phyloP scores from a whole-genome alignment of 1,284 basidiomycete genomes.

The Marasmius fiardii region DNA sequence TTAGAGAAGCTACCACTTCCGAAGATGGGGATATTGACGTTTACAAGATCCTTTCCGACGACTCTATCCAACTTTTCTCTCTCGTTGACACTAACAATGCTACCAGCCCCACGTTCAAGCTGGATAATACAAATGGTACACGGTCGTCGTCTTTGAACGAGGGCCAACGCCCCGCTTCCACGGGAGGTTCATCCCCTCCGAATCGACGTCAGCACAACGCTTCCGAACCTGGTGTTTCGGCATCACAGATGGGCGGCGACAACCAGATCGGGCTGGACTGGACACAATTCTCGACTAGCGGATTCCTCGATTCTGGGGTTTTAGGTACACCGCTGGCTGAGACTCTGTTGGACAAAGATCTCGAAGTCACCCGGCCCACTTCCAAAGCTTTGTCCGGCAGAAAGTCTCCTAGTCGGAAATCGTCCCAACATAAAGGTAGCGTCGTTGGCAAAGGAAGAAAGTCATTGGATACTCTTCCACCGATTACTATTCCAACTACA shows the following conservation, averaged over 20 bases:
- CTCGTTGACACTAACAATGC: constrained; percentile 34
- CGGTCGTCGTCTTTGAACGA: not conserved
- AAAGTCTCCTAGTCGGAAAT: constrained; percentile 1
- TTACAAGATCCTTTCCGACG: constrained; percentile 57
- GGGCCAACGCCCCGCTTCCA: not conserved
- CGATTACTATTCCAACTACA: constrained; percentile 10
- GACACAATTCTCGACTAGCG: constrained; percentile 57
- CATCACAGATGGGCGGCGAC: not conserved
- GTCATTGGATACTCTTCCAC: constrained; percentile 21
- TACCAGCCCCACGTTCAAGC: constrained; percentile 28
- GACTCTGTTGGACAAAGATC: constrained; percentile 55
- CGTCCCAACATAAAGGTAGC: not conserved
- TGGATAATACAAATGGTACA: constrained; percentile 14
- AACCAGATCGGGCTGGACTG: constrained; percentile 38
- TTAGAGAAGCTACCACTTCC: constrained; percentile 39
- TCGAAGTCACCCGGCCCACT: constrained; percentile 53
- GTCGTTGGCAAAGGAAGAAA: constrained; percentile 16
- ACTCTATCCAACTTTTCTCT: constrained; percentile 58
- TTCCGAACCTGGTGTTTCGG: not conserved
- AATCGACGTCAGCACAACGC: not conserved
- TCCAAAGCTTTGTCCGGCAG: constrained; percentile 1
- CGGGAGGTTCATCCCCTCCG: not conserved
- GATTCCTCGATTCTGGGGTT: constrained; percentile 48
- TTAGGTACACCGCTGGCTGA: constrained; percentile 46
- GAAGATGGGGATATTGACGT: constrained; percentile 25